Base-by-base conservation (phyloP, 2,329 filamentous ascomycete species). In the Paraconiothyrium sp. region DNA sequence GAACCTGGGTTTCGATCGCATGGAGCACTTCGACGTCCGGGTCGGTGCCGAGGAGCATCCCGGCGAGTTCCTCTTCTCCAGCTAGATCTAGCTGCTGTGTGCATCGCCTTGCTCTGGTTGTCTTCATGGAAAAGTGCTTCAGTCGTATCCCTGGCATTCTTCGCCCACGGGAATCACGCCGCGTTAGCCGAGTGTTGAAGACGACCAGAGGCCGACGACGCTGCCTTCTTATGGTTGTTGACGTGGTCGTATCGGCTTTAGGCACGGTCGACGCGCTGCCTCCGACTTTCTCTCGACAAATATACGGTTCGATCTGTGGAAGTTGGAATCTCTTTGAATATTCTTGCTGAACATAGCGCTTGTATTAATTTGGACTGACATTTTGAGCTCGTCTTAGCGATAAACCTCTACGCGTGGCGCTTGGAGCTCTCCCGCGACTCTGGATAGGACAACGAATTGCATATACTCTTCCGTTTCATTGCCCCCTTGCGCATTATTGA, bases 21-120 rank as follows among this genome's bases (percentile, higher is more conserved):
- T 75, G 72, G 72, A 75, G 58, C 49, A 71, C 57, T 76, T 74
- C 35, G 60, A 72, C 0, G 54, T 76, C 58, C 72, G 67, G 60
- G 69, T 76, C 16, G 72, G 73, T 3, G 62, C 70, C 22, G 62
- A 57, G 46, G 16, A 22, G 22, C 10, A 39, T 34, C 37, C 47
- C 7, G 32, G 30, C 34, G 30, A 56, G 43, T 22, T 46, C 8
- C 16, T 48, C 30, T 24, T n/a, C 27, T 20, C 3, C 41, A 20
- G 34, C 41, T 56, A 56, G 30, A 9, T 22, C 14, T 46, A 22
- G 16, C 13, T 32, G 30, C 24, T 13, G 24, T n/a, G 14, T 37
- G 37, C 43, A 14, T n/a, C 32, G 39, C 32, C 30, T 8, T 43
- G 37, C 48, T 20, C 14, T 51, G 48, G 37, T n/a, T 55, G 52